Conservation (phyloP, 2,329 filamentous ascomycete genomes). For the Cucurbitaria berberidis region DNA sequence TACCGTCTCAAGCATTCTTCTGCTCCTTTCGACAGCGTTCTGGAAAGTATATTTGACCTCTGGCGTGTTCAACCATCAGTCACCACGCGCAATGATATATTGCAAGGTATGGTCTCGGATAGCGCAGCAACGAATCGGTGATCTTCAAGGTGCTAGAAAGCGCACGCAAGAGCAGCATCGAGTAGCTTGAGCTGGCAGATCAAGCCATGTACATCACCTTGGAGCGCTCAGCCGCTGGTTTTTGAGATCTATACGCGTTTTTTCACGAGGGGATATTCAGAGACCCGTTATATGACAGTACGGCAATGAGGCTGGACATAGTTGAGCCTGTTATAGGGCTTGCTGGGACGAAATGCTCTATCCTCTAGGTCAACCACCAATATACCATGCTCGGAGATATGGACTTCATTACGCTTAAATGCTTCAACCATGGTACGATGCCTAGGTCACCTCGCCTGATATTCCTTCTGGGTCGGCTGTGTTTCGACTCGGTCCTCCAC, state of each 20-base stretch:
- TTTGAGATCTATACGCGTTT: too few species aligned
- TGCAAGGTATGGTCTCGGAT: neutral
- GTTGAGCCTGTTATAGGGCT: neutral
- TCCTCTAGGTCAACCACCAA: neutral
- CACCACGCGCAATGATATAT: neutral
- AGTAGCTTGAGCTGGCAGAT: neutral
- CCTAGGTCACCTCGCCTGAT: neutral
- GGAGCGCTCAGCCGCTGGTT: neutral
- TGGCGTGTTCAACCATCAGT: neutral
- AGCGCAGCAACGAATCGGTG: neutral
- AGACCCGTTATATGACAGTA: neutral
- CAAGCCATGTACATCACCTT: neutral
- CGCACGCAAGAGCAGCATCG: neutral
- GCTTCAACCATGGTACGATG: constrained; percentile 6
- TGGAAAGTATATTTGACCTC: too few species aligned
- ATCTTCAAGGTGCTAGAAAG: neutral
- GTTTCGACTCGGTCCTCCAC: constrained; percentile 5
- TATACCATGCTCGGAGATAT: neutral
- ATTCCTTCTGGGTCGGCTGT: neutral
- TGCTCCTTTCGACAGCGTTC: too few species aligned
- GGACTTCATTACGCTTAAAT: neutral
- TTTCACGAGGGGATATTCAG: neutral
- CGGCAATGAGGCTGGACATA: neutral
- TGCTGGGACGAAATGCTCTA: neutral
- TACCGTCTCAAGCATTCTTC: too few species aligned